A percentile compares a stretch with the other conserved stretches of the same genome.
phyloP scores from a whole-genome alignment of 768 basidiomycete genomes.

The Naganishia vaughanmartiniae region DNA sequence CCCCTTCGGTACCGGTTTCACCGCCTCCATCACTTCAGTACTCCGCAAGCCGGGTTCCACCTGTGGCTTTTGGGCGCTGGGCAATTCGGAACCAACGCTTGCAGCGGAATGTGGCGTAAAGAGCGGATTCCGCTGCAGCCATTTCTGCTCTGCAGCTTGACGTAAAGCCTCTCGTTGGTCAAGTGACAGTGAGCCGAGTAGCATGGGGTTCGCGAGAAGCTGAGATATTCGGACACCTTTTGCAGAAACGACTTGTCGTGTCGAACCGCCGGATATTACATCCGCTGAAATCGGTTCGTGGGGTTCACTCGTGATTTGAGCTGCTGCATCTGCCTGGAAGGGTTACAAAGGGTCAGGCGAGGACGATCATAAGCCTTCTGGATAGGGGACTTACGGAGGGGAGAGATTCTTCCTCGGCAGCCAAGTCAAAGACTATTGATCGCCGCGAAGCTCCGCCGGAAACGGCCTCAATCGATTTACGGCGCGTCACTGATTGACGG shows the following conservation, averaged over 20 bases:
- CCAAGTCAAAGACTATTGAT: not conserved
- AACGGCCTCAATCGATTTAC: not conserved
- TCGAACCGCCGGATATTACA: not conserved
- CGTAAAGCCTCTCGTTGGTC: constrained; percentile 15
- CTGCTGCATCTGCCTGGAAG: not conserved
- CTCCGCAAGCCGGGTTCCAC: not conserved
- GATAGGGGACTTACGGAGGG: not conserved
- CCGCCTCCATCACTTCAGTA: not conserved
- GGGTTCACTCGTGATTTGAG: not conserved
- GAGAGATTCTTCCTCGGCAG: not conserved
- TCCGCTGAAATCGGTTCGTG: not conserved
- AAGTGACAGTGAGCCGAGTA: not conserved
- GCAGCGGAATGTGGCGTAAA: not conserved
- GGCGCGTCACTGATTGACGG: not conserved
- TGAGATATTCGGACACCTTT: constrained; percentile 4
- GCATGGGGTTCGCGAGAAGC: constrained; percentile 1
- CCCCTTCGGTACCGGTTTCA: not conserved
- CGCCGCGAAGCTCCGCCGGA: not conserved
- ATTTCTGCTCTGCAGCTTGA: constrained; percentile 12
- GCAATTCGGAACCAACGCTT: not conserved
- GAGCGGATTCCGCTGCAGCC: not conserved
- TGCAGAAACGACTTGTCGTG: not conserved
- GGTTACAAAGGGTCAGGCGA: not conserved
- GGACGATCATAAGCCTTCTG: not conserved
- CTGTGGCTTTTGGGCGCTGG: not conserved